Conservation (phyloP, 2,329 filamentous ascomycete species). For the Microthyrium microscopicum region DNA sequence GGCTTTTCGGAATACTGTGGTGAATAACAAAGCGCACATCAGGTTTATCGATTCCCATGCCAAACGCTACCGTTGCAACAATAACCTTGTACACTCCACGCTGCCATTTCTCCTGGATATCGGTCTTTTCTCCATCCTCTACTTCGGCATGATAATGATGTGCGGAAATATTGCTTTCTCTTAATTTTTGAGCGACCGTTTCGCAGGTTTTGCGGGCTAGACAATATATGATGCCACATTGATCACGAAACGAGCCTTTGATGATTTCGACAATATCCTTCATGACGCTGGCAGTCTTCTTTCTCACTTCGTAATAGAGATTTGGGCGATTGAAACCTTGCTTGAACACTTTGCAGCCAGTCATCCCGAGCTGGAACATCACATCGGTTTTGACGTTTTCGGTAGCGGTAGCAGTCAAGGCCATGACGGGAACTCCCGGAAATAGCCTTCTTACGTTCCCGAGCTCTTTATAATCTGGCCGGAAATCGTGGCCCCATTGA, state of each 20-base stretch:
- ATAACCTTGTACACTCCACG: constrained; percentile 66
- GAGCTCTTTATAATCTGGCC: constrained; percentile 83
- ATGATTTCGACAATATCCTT: constrained; percentile 49
- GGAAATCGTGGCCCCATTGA: constrained; percentile 97
- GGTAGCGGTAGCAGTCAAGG: constrained; percentile 87
- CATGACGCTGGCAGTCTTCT: constrained; percentile 42
- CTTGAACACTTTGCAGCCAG: constrained; percentile 59
- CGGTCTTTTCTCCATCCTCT: constrained; percentile 46
- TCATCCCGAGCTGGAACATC: constrained; percentile 76
- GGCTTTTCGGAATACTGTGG: constrained; percentile 77
- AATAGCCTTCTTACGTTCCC: constrained; percentile 58
- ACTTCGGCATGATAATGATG: constrained; percentile 78
- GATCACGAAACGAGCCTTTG: constrained; percentile 46
- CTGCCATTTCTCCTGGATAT: constrained; percentile 73
- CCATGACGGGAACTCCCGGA: constrained; percentile 74
- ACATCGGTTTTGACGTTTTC: constrained; percentile 84
- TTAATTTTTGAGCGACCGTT: constrained; percentile 54
- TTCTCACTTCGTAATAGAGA: constrained; percentile 74
- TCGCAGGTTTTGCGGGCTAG: constrained; percentile 74
- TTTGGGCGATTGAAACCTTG: constrained; percentile 98
- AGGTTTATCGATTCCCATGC: constrained; percentile 98
- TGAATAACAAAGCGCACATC: constrained; percentile 96
- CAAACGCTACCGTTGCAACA: constrained; percentile 94
- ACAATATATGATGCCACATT: constrained; percentile 88
- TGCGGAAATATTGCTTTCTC: constrained; percentile 48